phyloP scores from a whole-genome alignment of 2,329 filamentous ascomycete species.

The Parasarocladium wereldwijsianum region DNA sequence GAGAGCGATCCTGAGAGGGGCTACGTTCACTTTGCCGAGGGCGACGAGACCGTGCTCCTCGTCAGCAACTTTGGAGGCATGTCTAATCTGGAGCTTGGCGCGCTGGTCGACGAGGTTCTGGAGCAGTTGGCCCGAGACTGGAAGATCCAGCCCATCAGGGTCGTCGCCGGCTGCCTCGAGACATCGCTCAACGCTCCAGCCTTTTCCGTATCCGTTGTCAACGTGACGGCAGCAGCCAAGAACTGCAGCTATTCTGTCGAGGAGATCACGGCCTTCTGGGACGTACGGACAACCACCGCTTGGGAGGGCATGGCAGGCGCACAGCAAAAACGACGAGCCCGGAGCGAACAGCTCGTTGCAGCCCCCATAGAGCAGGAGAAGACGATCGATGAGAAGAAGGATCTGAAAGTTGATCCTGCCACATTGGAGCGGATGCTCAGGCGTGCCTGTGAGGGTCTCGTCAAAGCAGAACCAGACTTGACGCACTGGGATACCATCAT shows the following conservation, averaged over 20 bases:
- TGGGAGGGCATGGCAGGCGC: constrained; percentile 38
- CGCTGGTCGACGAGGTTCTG: constrained; percentile 36
- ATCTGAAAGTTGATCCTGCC: constrained; percentile 34
- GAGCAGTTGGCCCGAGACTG: constrained; percentile 31
- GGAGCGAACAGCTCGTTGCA: constrained; percentile 27
- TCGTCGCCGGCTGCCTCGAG: constrained; percentile 50
- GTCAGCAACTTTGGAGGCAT: constrained; percentile 47
- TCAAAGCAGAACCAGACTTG: constrained; percentile 45
- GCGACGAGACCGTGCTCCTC: constrained; percentile 35
- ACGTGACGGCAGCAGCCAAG: constrained; percentile 32
- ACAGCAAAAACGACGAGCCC: constrained; percentile 20
- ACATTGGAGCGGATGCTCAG: constrained; percentile 40
- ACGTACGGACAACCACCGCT: constrained; percentile 42
- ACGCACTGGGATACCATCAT: constrained; percentile 29
- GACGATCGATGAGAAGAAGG: constrained; percentile 22
- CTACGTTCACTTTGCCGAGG: constrained; percentile 30
- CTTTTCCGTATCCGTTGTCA: constrained; percentile 54
- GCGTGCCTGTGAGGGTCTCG: constrained; percentile 33
- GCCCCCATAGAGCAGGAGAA: constrained; percentile 19
- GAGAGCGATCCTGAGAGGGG: constrained; percentile 33
- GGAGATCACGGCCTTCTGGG: constrained; percentile 49
- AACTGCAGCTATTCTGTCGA: constrained; percentile 29
- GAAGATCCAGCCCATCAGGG: constrained; percentile 34
- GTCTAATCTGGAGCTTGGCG: constrained; percentile 41
- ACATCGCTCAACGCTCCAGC: constrained; percentile 59